Evolutionary conservation across 768 basidiomycete genomes (phyloP).

Genomic region (Boletus coccyginus): DNA sequence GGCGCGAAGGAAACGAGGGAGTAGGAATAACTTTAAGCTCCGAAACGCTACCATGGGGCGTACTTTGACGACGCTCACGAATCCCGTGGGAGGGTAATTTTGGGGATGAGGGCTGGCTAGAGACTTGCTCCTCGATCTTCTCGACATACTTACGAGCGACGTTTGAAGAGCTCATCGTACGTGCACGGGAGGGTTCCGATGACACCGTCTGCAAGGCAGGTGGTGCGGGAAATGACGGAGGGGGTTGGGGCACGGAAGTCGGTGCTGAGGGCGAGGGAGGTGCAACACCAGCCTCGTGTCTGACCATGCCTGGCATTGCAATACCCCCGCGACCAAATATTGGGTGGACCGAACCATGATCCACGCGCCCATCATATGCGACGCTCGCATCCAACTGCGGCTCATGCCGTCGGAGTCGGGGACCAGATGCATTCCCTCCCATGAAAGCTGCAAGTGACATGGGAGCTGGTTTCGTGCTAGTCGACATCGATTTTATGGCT

Average conservation of each 20-base stretch:
- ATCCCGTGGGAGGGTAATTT: slow-evolving; percentile 22
- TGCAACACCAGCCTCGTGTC: slow-evolving; percentile 9
- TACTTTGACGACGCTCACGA: slow-evolving; percentile 53
- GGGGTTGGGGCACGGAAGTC: slow-evolving; percentile 1
- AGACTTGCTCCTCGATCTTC: slow-evolving; percentile 37
- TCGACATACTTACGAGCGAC: slow-evolving; percentile 35
- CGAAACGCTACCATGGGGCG: slow-evolving; percentile 31
- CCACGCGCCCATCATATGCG: slow-evolving; percentile 61
- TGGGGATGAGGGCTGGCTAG: slow-evolving; percentile 33
- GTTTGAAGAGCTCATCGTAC: slow-evolving; percentile 37
- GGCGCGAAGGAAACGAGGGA: slow-evolving; percentile 12
- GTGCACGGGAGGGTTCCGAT: slow-evolving; percentile 22
- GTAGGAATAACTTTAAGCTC: slow-evolving; percentile 17
- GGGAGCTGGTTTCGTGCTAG: slow-evolving; percentile 37
- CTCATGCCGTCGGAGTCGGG: slow-evolving; percentile 67
- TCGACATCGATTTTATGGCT: slow-evolving; percentile 8
- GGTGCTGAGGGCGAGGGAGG: slow-evolving; percentile 6
- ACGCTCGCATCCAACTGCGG: slow-evolving; percentile 68
- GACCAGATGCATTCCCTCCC: slow-evolving; percentile 73
- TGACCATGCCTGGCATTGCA: slow-evolving; percentile 71
- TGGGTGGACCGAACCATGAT: slow-evolving; percentile 60
- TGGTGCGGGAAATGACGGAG: background rate
- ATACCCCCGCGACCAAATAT: slow-evolving; percentile 73
- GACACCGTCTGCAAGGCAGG: slow-evolving; percentile 4
- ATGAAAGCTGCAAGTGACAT: slow-evolving; percentile 82